phyloP scores from a whole-genome alignment of 352 stramenopile genomes.

The Phytophthora cajani region DNA sequence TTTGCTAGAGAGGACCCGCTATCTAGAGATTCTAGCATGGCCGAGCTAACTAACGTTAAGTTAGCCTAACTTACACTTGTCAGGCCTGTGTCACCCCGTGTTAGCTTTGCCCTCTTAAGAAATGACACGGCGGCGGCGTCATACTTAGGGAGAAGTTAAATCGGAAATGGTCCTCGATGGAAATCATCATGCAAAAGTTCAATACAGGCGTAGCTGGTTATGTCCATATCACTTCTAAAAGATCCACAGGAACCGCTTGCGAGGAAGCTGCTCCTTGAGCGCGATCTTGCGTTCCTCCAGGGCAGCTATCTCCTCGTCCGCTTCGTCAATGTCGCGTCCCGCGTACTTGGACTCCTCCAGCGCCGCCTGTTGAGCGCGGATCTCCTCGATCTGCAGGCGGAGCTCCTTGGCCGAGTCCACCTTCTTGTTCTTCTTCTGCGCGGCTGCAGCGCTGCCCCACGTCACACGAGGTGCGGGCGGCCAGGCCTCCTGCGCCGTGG shows the following conservation, averaged over 20 bases:
- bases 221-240: conserved; percentile 49
- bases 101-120: no score
- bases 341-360: conserved; percentile 79
- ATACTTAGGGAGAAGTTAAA: no score
- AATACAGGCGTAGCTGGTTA: no score
- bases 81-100: no score
- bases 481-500: conserved; percentile 47
- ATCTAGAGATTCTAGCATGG: no score
- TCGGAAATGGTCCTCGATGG: no score
- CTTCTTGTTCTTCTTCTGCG: conserved; percentile 26
- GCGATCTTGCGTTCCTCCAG: conserved; percentile 76
- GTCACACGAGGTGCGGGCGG: conserved; percentile 56
- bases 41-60: no score
- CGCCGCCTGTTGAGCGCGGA: conserved; percentile 63
- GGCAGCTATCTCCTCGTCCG: conserved; percentile 71
- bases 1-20: no score
- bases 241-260: conserved; percentile 82
- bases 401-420: conserved; percentile 39
- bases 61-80: no score
- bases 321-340: conserved; percentile 82
- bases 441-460: conserved; percentile 50
- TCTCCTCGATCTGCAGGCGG: conserved; percentile 60
- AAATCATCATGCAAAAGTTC: no score
- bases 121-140: no score
- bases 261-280: conserved; percentile 72